A percentile compares a stretch with the other conserved stretches of the same genome.
Conservation (phyloP, 352 stramenopile genomes). For the Phytophthora aleatoria region DNA sequence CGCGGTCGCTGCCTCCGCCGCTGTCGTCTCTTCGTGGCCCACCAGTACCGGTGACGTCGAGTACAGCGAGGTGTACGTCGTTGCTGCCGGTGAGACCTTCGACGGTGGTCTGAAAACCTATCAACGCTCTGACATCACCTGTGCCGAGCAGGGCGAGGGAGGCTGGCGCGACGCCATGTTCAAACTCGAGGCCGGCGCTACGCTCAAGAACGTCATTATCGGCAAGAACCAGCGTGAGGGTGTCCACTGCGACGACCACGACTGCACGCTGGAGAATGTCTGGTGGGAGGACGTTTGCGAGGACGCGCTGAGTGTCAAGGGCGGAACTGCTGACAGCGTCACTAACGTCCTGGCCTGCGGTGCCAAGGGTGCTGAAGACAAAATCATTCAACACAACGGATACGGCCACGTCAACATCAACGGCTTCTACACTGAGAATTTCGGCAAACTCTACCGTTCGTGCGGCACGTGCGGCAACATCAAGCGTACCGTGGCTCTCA, state of each 20-base stretch:
- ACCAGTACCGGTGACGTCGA: constrained; percentile 34
- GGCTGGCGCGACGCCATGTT: constrained; percentile 36
- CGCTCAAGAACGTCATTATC: constrained; percentile 52
- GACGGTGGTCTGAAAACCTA: constrained; percentile 47
- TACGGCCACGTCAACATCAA: constrained; percentile 48
- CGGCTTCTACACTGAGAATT: constrained; percentile 47
- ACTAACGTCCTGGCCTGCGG: constrained; percentile 38
- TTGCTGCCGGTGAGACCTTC: constrained; percentile 36
- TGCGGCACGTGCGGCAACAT: constrained; percentile 43
- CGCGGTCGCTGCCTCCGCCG: constrained; percentile 10
- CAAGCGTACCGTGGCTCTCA: constrained; percentile 40
- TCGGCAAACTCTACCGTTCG: constrained; percentile 45
- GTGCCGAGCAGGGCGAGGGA: constrained; percentile 32
- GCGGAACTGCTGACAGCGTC: constrained; percentile 33
- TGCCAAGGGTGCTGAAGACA: constrained; percentile 41
- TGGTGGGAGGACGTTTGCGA: constrained; percentile 50
- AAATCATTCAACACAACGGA: constrained; percentile 52
- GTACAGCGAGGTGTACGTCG: constrained; percentile 38
- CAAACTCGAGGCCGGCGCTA: constrained; percentile 39
- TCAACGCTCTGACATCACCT: constrained; percentile 43
- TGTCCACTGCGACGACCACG: constrained; percentile 37
- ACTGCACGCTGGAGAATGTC: constrained; percentile 41
- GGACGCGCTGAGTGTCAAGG: constrained; percentile 44
- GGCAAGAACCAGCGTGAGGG: constrained; percentile 42
- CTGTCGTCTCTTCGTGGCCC: constrained; percentile 29